phyloP scores from a whole-genome alignment of 768 basidiomycete species.

The Termitomyces bulborhizus region DNA sequence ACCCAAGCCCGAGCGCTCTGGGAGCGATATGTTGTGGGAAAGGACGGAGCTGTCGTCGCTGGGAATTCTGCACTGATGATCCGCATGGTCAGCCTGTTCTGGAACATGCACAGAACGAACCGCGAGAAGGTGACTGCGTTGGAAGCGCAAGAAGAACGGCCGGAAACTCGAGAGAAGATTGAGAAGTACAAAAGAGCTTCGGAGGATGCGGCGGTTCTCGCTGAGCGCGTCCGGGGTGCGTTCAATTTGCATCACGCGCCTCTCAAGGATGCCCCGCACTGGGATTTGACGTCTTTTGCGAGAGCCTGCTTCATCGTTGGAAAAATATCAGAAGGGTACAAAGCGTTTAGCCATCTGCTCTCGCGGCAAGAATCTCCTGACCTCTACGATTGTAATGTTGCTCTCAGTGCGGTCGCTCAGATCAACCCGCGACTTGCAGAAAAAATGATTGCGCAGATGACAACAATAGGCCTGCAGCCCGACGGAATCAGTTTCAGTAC shows the following conservation, averaged over 20 bases:
- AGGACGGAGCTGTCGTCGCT: conserved; percentile 32
- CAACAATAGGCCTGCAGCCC: conserved; percentile 38
- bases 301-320: conserved; percentile 58
- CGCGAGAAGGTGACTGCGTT: conserved; percentile 1
- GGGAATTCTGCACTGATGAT: conserved; percentile 39
- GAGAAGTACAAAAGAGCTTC: conserved; percentile 9
- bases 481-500: conserved; percentile 55
- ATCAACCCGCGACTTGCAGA: conserved; percentile 40
- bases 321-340: conserved; percentile 38
- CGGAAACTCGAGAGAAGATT: background rate
- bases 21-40: conserved; percentile 44
- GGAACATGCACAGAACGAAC: conserved; percentile 19
- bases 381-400: conserved; percentile 59
- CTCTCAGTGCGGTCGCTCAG: conserved; percentile 47
- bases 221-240: conserved; percentile 35
- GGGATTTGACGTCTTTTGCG: conserved; percentile 52
- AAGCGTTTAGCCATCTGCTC: conserved; percentile 39
- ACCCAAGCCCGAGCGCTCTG: conserved; percentile 47
- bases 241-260: conserved; percentile 42
- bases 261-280: conserved; percentile 39
- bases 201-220: conserved; percentile 31
- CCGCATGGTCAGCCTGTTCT: conserved; percentile 46
- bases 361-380: conserved; percentile 51
- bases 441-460: conserved; percentile 46
- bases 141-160: background rate